These are phyloP conservation scores for Jackrogersella minutella DNA, from an alignment of 495 filamentous ascomycete genomes.

Conservation along the genomic window DNA sequence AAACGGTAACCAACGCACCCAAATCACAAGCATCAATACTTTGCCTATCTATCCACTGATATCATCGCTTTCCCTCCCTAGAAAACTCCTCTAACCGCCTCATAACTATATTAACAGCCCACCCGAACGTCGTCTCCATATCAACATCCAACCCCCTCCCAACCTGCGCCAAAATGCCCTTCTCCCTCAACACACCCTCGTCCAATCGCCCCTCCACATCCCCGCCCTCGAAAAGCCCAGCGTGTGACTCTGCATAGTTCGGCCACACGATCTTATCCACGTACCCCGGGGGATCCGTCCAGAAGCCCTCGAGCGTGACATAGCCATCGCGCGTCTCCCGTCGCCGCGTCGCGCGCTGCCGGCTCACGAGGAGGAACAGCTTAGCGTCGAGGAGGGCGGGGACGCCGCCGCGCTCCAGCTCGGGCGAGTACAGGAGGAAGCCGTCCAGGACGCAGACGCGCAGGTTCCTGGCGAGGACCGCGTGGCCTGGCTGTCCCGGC, in stretches of 20 bases:
- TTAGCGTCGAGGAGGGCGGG: conserved; percentile 71
- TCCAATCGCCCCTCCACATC: conserved; percentile 66
- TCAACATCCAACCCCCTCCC: conserved; percentile 51
- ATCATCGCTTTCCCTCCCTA: no score
- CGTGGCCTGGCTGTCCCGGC: conserved; percentile 46
- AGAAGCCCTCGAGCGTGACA: conserved; percentile 90
- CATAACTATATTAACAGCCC: conserved; percentile 64
- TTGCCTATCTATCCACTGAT: no score
- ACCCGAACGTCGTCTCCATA: conserved; percentile 59
- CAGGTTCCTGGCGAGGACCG: conserved; percentile 36
- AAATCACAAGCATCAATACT: no score
- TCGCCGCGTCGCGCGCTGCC: conserved; percentile 66
- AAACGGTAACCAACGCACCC: no score
- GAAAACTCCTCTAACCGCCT: conserved; percentile 43
- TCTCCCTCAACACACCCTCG: conserved; percentile 49
- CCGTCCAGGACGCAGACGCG: conserved; percentile 77
- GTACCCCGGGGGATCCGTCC: conserved; percentile 92
- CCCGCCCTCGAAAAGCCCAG: conserved; percentile 73
- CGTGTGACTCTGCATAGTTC: conserved; percentile 81
- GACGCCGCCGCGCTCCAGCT: conserved; percentile 48
- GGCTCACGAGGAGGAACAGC: conserved; percentile 74
- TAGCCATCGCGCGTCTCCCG: conserved; percentile 81
- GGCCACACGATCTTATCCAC: conserved; percentile 97
- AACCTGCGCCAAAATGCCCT: conserved; percentile 54
- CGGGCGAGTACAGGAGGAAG: conserved; percentile 76